Evolutionary conservation across 148 eudicot species (phyloP).

Genomic region (Chenopodium formosanum): DNA sequence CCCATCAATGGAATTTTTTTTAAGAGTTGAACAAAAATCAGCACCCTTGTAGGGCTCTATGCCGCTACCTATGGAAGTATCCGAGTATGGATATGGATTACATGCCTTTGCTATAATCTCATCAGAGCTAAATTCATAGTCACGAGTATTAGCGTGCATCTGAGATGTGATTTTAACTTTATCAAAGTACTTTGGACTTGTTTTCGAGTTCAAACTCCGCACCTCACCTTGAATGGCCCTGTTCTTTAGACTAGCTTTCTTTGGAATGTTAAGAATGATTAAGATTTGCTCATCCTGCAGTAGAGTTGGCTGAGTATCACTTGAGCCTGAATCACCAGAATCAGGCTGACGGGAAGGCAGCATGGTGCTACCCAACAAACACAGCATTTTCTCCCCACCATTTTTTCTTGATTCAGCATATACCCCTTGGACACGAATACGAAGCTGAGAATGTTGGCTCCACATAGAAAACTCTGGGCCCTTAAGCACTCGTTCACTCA

Average conservation of each 20-base stretch:
- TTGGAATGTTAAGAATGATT: conserved; percentile 64
- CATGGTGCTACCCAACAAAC: conserved; percentile 76
- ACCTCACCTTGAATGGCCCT: conserved; percentile 64
- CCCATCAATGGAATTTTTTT: conserved; percentile 40
- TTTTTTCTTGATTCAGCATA: conserved; percentile 53
- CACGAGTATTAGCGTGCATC: conserved; percentile 31
- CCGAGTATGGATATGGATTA: conserved; percentile 57
- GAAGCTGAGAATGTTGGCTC: conserved; percentile 57
- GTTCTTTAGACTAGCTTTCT: conserved; percentile 41
- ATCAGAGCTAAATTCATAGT: conserved; percentile 54
- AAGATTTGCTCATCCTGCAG: conserved; percentile 74
- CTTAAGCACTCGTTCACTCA: conserved; percentile 21
- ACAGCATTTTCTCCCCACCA: conserved; percentile 67
- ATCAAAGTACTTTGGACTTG: conserved; percentile 68
- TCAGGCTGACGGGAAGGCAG: conserved; percentile 66
- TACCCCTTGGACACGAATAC: conserved; percentile 66
- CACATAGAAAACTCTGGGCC: conserved; percentile 46
- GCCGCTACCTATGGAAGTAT: conserved; percentile 32
- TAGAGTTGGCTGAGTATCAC: conserved; percentile 46
- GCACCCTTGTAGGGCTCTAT: conserved; percentile 60
- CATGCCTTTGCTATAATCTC: conserved; percentile 59
- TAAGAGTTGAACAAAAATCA: conserved; percentile 57
- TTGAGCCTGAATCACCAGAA: conserved; percentile 44
- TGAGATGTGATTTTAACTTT: conserved; percentile 59
- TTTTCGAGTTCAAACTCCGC: conserved; percentile 60